Evolutionary conservation across 805 yeast species (phyloP).

Genomic region (Monosporozyma yasuniensis): DNA sequence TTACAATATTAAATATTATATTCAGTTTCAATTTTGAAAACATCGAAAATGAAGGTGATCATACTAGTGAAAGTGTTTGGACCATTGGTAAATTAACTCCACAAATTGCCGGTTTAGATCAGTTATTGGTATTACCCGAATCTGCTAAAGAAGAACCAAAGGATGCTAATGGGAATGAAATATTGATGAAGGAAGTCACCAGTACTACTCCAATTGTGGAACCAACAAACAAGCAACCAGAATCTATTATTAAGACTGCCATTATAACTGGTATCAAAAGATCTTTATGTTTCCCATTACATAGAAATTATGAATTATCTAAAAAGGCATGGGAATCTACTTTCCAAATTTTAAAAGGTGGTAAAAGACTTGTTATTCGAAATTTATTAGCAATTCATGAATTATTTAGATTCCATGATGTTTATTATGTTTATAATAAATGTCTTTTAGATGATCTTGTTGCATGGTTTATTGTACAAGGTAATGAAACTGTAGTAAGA

Average conservation of each 20-base stretch:
- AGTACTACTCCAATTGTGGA: background rate
- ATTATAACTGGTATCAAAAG: slow-evolving; percentile 60
- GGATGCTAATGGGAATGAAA: slow-evolving; percentile 6
- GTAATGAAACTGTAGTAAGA: slow-evolving; percentile 50
- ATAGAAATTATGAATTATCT: slow-evolving; percentile 57
- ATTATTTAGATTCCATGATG: slow-evolving; percentile 72
- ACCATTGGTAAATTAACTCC: slow-evolving; percentile 81
- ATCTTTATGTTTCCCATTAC: slow-evolving; percentile 71
- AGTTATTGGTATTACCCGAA: slow-evolving; percentile 35
- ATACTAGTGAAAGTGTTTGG: slow-evolving; percentile 88
- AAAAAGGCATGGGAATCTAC: slow-evolving; percentile 68
- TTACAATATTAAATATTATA: slow-evolving; percentile 54
- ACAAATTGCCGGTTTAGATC: slow-evolving; percentile 64
- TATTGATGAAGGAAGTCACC: slow-evolving; percentile 2
- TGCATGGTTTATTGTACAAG: slow-evolving; percentile 56
- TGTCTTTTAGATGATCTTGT: slow-evolving; percentile 70
- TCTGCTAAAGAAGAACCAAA: slow-evolving; percentile 7
- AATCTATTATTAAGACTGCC: slow-evolving; percentile 38
- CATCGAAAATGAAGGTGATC: slow-evolving; percentile 61
- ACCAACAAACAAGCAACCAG: background rate
- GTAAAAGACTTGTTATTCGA: slow-evolving; percentile 57
- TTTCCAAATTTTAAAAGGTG: slow-evolving; percentile 52
- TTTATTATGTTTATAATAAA: slow-evolving; percentile 75
- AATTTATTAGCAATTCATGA: slow-evolving; percentile 55
- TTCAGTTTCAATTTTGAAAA: slow-evolving; percentile 70